Base-by-base conservation (phyloP, 2,329 filamentous ascomycete species). In the Diaporthe citrichinensis region DNA sequence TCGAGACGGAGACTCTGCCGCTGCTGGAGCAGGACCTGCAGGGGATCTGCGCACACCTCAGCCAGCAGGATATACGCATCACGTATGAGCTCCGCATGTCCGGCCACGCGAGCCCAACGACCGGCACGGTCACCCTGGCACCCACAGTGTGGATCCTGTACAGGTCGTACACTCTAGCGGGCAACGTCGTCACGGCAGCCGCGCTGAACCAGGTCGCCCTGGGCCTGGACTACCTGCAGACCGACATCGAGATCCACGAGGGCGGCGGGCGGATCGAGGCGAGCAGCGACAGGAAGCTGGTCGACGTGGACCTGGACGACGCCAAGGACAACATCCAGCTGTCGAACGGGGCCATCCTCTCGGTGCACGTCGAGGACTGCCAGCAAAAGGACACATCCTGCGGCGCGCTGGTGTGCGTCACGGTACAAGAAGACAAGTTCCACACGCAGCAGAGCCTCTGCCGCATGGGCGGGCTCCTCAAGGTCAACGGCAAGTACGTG, bases 21-120 rank as follows among this genome's bases (percentile, higher is more conserved):
- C 28, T 73, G n/a, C n/a, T 75, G 23, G 53, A 75, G 12, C 74
- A 58, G 44, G 74, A 75, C 31, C 23, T 75, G 61, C 71, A 57
- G 23, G 74, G 23, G 1, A 73, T 61, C 17, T 61, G 74, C 53
- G 61, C 51, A 17, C 51, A 75, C 17, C 71, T 75, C 31, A 72
- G 74, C 53, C 74, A 73, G 46, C 74, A 75, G 39, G 74, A 58
- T 0, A 68, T 75, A n/a, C 39, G 69, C 6, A 53, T 75, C 31
- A 75, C 71, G 1, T 75, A 73, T 28, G 74, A 75, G 61, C 71
- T 75, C 20, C 74, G 74, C 28, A 75, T 75, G 74, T 75, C 74
- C 1, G 74, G 74, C 14, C 59, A 73, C 17, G 73, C 58, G 34
- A 31, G 61, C 23, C 51, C 25, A 0, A 28, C 14, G 5, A 58